Conservation (phyloP, 1,284 basidiomycete genomes). For the Meira nashicola region DNA sequence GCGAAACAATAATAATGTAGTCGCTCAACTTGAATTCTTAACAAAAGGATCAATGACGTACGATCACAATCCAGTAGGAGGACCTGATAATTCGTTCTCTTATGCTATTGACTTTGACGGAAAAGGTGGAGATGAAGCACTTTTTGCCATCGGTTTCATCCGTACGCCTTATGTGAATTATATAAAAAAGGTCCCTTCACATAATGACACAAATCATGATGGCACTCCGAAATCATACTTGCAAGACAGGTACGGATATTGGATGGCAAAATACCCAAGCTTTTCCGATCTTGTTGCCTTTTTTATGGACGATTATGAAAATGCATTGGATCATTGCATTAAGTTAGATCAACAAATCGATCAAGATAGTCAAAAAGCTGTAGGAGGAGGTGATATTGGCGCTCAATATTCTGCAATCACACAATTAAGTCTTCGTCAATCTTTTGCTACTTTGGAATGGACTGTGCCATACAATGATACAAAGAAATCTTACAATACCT, state of each 20-base stretch:
- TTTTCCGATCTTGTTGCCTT: slow-evolving; percentile 54
- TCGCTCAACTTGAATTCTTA: slow-evolving; percentile 42
- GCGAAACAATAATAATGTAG: slow-evolving; percentile 47
- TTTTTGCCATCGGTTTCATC: slow-evolving; percentile 44
- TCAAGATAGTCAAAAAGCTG: slow-evolving; percentile 35
- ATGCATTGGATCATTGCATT: slow-evolving; percentile 58
- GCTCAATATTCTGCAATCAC: slow-evolving; percentile 49
- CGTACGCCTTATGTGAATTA: slow-evolving; percentile 44
- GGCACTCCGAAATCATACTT: slow-evolving; percentile 23
- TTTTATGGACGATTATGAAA: slow-evolving; percentile 64
- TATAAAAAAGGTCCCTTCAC: slow-evolving; percentile 27
- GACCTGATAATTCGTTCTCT: slow-evolving; percentile 47
- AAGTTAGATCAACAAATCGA: slow-evolving; percentile 44
- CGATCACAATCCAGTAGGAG: slow-evolving; percentile 33
- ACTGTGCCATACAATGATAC: slow-evolving; percentile 35
- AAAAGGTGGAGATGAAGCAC: slow-evolving; percentile 30
- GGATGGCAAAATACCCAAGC: slow-evolving; percentile 38
- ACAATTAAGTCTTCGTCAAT: slow-evolving; percentile 42
- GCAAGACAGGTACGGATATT: slow-evolving; percentile 47
- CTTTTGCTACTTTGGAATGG: slow-evolving; percentile 44
- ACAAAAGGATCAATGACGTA: slow-evolving; percentile 31
- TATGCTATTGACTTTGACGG: slow-evolving; percentile 43
- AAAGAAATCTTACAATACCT: slow-evolving; percentile 24
- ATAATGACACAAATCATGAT: slow-evolving; percentile 16
- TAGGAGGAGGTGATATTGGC: slow-evolving; percentile 40